Base-by-base conservation (phyloP, 169 alveolate genomes). In the Plasmodium ovale region DNA sequence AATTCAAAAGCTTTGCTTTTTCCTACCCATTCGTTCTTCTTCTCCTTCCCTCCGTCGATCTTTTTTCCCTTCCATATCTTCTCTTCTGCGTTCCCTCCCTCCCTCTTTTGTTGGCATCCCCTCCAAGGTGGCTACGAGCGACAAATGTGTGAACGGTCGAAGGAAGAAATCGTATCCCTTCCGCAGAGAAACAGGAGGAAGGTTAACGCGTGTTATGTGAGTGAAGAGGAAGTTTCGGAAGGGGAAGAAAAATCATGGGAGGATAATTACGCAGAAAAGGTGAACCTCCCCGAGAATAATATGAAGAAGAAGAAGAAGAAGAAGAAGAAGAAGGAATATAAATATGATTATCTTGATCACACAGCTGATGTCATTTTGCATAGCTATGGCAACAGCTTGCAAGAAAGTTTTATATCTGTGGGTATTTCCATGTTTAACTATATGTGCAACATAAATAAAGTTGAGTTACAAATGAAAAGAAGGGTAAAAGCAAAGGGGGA, bases 291-390 rank as follows among this genome's bases (percentile, higher is more conserved):
- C 33, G 3, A 4, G 39, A 27, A n/a, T 19, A 47, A 3, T 3
- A 70, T 47, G 21, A 16, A 49, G 16, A 21, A 2, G n/a, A 31
- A 29, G 42, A 14, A 25, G 37, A 44, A 33, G 16, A 69, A 23
- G 27, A 14, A 12, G 4, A 37, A 16, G 29, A 77, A 39, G n/a
- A 84, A 67, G 37, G 39, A 39, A 12, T 87, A 90, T 59, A 71
- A 74, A 19, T 93, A 77, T 70, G 84, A 74, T 33, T 93, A 93
- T 14, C 58, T 93, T 62, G 96, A 93, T 62, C 96, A 93, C 35
- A 93, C 96, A 19, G 94, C 96, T 10, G 96, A 93, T 72, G 93
- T 93, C 3, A 88, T 93, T 72, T 39, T 93, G 64, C 88, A 87
- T 37, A 92, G 94, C 23, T 68, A 68, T 35, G 96, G 96, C 0